phyloP scores from a whole-genome alignment of 2,329 filamentous ascomycete genomes.

The Nothomitra cinnamomea region DNA sequence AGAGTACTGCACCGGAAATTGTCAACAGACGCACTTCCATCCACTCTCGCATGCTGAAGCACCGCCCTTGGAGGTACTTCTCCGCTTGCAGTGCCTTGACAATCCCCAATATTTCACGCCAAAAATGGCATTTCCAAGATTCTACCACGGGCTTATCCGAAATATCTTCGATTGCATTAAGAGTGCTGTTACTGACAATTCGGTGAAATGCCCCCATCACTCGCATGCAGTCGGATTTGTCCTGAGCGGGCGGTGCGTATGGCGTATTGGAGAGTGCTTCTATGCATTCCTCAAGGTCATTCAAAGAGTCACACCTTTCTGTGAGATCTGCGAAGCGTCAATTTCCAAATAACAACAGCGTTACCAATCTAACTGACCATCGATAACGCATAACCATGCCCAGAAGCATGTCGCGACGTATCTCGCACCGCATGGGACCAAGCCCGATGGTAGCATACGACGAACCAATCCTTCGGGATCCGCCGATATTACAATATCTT shows the following conservation, averaged over 20 bases:
- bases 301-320: background rate
- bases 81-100: constrained; percentile 9
- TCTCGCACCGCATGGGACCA: background rate
- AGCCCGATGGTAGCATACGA: background rate
- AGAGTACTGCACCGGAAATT: constrained; percentile 6
- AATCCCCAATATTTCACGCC: constrained; percentile 7
- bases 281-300: background rate
- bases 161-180: background rate
- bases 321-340: background rate
- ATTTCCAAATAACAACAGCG: background rate
- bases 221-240: background rate
- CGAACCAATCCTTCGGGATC: constrained; percentile 1
- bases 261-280: background rate
- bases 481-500: constrained; percentile 1
- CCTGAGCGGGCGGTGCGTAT: background rate
- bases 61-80: constrained; percentile 1
- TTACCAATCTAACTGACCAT: background rate
- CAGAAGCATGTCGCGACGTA: constrained; percentile 3
- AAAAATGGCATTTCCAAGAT: constrained; percentile 8
- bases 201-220: constrained; percentile 7
- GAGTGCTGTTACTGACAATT: constrained; percentile 2
- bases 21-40: constrained; percentile 7
- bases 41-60: constrained; percentile 9
- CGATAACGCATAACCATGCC: constrained; percentile 2
- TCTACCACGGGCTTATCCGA: background rate